phyloP scores from a whole-genome alignment of 768 basidiomycete genomes.

The Thelephora aurantiotincta region DNA sequence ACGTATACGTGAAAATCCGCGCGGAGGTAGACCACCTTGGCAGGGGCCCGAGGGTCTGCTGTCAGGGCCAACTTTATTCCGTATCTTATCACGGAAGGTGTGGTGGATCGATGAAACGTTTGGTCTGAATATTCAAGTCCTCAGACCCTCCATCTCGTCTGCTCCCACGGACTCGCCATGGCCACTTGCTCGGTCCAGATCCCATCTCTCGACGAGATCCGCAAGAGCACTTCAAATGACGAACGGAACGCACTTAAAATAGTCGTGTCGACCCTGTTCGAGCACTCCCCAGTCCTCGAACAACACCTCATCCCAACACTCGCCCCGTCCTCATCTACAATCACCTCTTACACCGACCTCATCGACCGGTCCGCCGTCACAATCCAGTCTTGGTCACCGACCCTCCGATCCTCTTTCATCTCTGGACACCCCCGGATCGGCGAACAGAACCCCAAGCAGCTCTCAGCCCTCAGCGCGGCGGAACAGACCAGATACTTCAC shows the following conservation, averaged over 20 bases:
- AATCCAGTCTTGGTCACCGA: conserved; percentile 38
- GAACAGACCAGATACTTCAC: conserved; percentile 63
- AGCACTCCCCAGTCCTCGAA: conserved; percentile 47
- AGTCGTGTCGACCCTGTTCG: conserved; percentile 38
- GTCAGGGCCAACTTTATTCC: no score
- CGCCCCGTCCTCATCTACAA: neutral
- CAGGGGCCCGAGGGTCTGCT: no score
- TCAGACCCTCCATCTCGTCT: no score
- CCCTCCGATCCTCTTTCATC: conserved; percentile 48
- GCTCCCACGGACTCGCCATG: no score
- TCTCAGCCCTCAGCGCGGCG: conserved; percentile 61
- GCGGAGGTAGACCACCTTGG: no score
- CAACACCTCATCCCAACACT: conserved; percentile 22
- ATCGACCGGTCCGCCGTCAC: conserved; percentile 31
- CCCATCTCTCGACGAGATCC: conserved; percentile 9
- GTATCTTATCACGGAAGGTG: no score
- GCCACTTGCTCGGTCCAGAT: neutral
- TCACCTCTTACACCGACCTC: conserved; percentile 35
- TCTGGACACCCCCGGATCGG: conserved; percentile 85
- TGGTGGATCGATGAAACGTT: no score
- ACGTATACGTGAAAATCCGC: no score
- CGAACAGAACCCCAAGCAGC: conserved; percentile 41
- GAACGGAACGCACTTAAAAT: conserved; percentile 15
- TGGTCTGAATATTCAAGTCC: no score
- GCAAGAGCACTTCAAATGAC: conserved; percentile 6